Percentiles rank a stretch among this genome's conserved stretches.
phyloP scores from a whole-genome alignment of 371 early-diverging fungal species.

The Mortierella sp. region DNA sequence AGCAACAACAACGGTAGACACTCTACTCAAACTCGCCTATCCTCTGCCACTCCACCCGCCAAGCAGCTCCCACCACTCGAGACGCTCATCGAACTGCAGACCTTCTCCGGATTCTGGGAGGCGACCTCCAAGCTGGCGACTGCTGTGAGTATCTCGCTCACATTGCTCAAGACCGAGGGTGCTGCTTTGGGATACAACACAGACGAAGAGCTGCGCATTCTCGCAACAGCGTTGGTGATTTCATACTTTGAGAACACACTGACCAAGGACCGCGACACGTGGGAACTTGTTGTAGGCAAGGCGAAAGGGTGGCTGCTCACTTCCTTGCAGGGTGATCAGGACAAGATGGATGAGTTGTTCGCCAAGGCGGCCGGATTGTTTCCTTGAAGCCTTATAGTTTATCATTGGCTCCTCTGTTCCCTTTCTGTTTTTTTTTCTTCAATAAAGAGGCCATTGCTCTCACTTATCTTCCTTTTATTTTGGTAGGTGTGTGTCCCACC shows the following conservation, averaged over 20 bases:
- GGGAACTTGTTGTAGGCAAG: slow-evolving; percentile 20
- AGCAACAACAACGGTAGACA: background rate
- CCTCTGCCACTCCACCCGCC: background rate
- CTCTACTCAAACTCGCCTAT: background rate
- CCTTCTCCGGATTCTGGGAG: slow-evolving; percentile 23
- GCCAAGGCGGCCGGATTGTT: slow-evolving; percentile 16
- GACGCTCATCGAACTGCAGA: slow-evolving; percentile 19
- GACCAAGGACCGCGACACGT: slow-evolving; percentile 7
- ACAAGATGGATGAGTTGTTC: slow-evolving; percentile 11
- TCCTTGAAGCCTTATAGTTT: slow-evolving; percentile 11
- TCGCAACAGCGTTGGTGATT: slow-evolving; percentile 21
- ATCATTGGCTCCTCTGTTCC: background rate
- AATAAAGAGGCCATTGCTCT: too few relatives aligned
- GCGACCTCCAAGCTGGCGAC: slow-evolving; percentile 14
- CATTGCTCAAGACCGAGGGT: slow-evolving; percentile 11
- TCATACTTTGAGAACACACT: slow-evolving; percentile 17
- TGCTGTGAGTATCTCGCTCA: slow-evolving; percentile 11
- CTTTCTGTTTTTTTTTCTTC: too few relatives aligned
- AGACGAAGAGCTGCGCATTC: slow-evolving; percentile 12
- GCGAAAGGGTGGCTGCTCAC: slow-evolving; percentile 18
- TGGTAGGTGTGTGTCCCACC: too few relatives aligned
- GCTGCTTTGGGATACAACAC: slow-evolving; percentile 14
- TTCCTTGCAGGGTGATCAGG: slow-evolving; percentile 2
- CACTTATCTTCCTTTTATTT: too few relatives aligned
- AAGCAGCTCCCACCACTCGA: slow-evolving; percentile 17